Evolutionary conservation across 1,139 yeast species (phyloP), one percentile per base, ranked within the genome.

Genomic region (Candida freyschussii): DNA sequence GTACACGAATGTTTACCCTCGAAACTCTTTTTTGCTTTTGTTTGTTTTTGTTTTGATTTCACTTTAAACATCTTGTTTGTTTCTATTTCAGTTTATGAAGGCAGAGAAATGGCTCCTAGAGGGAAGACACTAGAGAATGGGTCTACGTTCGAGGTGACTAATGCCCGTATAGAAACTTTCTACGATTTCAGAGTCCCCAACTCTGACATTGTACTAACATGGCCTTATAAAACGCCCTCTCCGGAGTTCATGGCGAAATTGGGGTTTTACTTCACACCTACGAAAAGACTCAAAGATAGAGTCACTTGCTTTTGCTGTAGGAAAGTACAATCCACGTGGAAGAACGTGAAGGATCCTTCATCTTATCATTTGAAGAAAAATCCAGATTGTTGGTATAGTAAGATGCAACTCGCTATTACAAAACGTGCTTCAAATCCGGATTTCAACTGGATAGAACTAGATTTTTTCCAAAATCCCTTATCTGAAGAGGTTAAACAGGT

Each of bases 261-360:
- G 17, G 96, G 96, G 1, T 84, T 85, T 55, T 78, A 67, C 50
- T 83, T 68, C 55, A 65, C 74, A 11, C 94, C 95, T 2, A 64
- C 69, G 1, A 61, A 59, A 40, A 54, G 57, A 24, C 55, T 63
- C 36, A 55, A 53, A n/a, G 75, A 63, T 53, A 69, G 69, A 40
- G 69, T 68, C 7, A 63, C 75, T 2, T 86, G 96, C 52, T 69
- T 67, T 30, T 63, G 69, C 48, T 86, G 96, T 53, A 61, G 67
- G 14, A 60, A 62, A 39, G 60, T 62, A 18, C 75, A 72, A 40
- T 57, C 57, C 2, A 50, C 55, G 14, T 57, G 70, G 51, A 56
- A 52, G 5, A 59, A 54, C 11, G 56, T 59, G 4, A 46, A 49
- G 8, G 56, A 58, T 12, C 61, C 72, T 2, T 53, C 62, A 1